phyloP scores from a whole-genome alignment of 2,329 filamentous ascomycete genomes.

The Esteya vermicola region DNA sequence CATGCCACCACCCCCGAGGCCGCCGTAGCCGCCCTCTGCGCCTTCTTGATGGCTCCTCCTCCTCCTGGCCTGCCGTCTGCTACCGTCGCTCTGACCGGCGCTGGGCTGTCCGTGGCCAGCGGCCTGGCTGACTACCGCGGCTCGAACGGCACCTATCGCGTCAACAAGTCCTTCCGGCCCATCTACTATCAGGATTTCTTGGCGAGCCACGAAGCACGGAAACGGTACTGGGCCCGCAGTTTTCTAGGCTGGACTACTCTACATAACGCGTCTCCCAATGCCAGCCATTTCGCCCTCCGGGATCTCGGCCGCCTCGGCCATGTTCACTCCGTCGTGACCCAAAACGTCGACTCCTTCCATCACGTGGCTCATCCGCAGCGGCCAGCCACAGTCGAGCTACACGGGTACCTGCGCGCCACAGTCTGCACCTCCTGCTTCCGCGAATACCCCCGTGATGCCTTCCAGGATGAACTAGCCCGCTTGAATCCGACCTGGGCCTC shows the following conservation, averaged over 20 bases:
- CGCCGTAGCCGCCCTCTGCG: slow-evolving; percentile 61
- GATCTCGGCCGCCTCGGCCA: slow-evolving; percentile 59
- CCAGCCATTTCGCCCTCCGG: slow-evolving; percentile 62
- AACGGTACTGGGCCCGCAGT: slow-evolving; percentile 90
- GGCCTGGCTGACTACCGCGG: slow-evolving; percentile 90
- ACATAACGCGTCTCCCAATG: slow-evolving; percentile 64
- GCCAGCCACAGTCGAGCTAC: slow-evolving; percentile 62
- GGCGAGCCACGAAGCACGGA: slow-evolving; percentile 65
- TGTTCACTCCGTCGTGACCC: slow-evolving; percentile 68
- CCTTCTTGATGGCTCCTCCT: slow-evolving; percentile 56
- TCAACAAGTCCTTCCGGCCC: slow-evolving; percentile 80
- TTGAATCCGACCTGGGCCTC: slow-evolving; percentile 79
- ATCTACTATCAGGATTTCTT: slow-evolving; percentile 91
- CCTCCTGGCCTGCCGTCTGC: slow-evolving; percentile 30
- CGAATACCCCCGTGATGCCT: slow-evolving; percentile 55
- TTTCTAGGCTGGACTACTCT: slow-evolving; percentile 87
- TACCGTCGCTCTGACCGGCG: slow-evolving; percentile 53
- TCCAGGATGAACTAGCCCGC: slow-evolving; percentile 60
- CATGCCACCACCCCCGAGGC: slow-evolving; percentile 56
- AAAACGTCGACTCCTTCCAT: slow-evolving; percentile 97
- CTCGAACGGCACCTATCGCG: slow-evolving; percentile 75
- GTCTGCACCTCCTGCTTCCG: slow-evolving; percentile 68
- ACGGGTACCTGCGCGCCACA: slow-evolving; percentile 74
- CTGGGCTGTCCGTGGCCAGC: slow-evolving; percentile 85
- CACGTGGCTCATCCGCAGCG: slow-evolving; percentile 57